Percentiles rank a stretch among this genome's conserved stretches.
These are phyloP conservation scores for Pythium monospermum DNA, from an alignment of 352 stramenopile species.

Conservation along the genomic window DNA sequence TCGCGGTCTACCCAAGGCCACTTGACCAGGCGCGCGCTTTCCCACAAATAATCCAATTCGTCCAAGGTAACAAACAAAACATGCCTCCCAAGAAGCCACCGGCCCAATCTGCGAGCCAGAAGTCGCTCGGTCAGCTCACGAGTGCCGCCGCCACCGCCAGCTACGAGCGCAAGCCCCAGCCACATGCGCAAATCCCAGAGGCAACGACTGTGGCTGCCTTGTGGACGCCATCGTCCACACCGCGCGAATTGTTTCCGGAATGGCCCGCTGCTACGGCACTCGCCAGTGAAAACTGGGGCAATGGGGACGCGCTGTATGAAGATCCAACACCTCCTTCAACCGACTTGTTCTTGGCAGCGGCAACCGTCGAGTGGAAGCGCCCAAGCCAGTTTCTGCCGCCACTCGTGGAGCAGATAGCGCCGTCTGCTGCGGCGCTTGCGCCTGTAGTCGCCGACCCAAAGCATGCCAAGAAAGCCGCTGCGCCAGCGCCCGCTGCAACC, in stretches of 20 bases:
- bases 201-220: constrained; percentile 34
- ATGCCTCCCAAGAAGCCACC: constrained; percentile 48
- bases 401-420: constrained; percentile 30
- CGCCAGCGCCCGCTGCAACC: constrained; percentile 9
- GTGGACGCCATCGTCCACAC: constrained; percentile 28
- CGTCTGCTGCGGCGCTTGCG: constrained; percentile 10
- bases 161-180: constrained; percentile 23
- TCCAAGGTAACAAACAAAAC: too few relatives aligned
- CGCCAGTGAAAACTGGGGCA: constrained; percentile 51
- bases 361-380: constrained; percentile 51
- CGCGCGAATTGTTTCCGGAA: constrained; percentile 52
- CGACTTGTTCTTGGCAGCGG: constrained; percentile 5
- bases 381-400: constrained; percentile 50
- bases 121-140: constrained; percentile 5
- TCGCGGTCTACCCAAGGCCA: too few relatives aligned
- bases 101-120: constrained; percentile 20
- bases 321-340: constrained; percentile 20
- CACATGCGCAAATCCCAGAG: constrained; percentile 22
- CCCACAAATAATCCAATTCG: too few relatives aligned
- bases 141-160: background rate
- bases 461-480: constrained; percentile 31
- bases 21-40: too few relatives aligned
- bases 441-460: constrained; percentile 27
- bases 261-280: constrained; percentile 37
- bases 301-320: constrained; percentile 36